phyloP scores from a whole-genome alignment of 1,139 yeast species.

The Candida sp. region DNA sequence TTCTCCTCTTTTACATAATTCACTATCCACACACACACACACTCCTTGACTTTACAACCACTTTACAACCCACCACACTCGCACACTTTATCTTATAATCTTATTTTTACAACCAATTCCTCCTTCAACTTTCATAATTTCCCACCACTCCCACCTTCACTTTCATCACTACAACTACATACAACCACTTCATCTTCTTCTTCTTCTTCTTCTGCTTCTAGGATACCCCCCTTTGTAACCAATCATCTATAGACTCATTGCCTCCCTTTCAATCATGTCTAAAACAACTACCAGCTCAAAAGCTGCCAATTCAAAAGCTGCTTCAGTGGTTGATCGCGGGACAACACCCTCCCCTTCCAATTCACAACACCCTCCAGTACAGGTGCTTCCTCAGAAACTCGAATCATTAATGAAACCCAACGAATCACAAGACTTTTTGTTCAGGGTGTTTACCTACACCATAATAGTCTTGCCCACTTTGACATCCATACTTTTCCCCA shows the following conservation, averaged over 20 bases:
- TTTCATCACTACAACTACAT: background rate
- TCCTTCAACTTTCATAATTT: background rate
- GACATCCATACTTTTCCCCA: constrained; percentile 17
- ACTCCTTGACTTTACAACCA: background rate
- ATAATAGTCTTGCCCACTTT: constrained; percentile 17
- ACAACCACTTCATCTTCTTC: background rate
- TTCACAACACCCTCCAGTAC: background rate
- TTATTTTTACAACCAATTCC: constrained; percentile 3
- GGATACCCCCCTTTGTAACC: background rate
- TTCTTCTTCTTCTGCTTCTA: too few relatives aligned
- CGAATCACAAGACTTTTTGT: constrained; percentile 12
- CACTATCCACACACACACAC: background rate
- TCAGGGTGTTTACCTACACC: constrained; percentile 15
- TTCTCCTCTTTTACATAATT: background rate
- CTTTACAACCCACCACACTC: background rate
- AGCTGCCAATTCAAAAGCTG: background rate
- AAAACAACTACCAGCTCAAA: background rate
- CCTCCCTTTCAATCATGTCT: background rate
- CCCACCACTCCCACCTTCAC: background rate
- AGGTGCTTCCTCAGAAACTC: constrained; percentile 2
- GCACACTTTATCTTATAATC: background rate
- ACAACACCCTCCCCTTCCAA: background rate
- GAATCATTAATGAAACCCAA: constrained; percentile 3
- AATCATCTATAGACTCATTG: too few relatives aligned
- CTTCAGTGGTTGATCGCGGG: background rate